Base-by-base conservation (phyloP, 106 monocot species). In the Iris macrosiphon region DNA sequence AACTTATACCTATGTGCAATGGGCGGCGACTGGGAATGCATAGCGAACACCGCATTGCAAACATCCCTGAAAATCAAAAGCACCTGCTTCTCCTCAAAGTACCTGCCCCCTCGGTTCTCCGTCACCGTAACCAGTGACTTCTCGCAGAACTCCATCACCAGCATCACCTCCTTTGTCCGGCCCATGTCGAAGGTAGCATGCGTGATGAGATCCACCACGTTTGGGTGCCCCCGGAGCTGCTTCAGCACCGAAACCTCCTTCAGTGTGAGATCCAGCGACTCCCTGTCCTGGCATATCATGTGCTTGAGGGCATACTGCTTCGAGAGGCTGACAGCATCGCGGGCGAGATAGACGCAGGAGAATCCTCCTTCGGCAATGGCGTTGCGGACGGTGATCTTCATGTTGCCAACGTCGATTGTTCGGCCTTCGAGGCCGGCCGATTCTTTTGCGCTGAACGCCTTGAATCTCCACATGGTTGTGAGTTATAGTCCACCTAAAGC, bases 231-330 rank as follows among this genome's bases (percentile, higher is more conserved):
- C 50, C 84, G 83, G 15, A 99, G 87, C 28, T 68, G 33, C 53
- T 74, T 78, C 90, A 91, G 78, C 49, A 99, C 87, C 26, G 71
- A 61, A 20, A 99, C 78, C 68, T 99, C 98, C 87, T 84, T 99
- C 75, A 39, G 73, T 22, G 71, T 80, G 27, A 99, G 65, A 46
- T 73, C 83, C 40, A 84, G 60, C 7, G 87, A 91, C 54, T 99
- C 98, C 31, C 58, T 68, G 34, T 99, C 98, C 55, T 83, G 79
- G 60, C 89, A 82, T 43, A 99, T 81, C 49, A 99, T 78, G 45
- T 99, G 91, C 66, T 99, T 99, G 14, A 99, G 72, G 18, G 98
- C 98, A 71, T 91, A 99, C 50, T 87, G 91, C 53, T 75, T 91
- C 0, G 91, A 75, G 9, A 52, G 22, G 40, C 81, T 72, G 7